Conservation (phyloP, 202 grass and related monocot genomes). For the Hordeum pubiflorum region DNA sequence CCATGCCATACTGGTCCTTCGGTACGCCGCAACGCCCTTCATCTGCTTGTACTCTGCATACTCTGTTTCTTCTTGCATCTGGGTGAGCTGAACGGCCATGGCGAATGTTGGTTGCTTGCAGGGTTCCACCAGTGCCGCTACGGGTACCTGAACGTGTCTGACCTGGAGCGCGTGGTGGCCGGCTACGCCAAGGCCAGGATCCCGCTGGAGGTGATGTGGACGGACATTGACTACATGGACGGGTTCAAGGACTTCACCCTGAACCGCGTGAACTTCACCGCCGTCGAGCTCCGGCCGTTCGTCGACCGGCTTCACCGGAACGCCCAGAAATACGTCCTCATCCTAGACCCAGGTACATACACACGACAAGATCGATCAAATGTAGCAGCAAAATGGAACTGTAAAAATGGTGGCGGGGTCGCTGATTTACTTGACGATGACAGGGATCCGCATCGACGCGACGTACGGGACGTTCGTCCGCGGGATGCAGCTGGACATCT, state of each 20-base stretch:
- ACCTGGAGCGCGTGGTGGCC: conserved; percentile 57
- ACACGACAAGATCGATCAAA: background rate
- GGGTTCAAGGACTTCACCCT: conserved; percentile 75
- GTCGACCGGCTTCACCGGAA: conserved; percentile 57
- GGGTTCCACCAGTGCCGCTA: conserved; percentile 79
- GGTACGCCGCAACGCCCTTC: conserved; percentile 5
- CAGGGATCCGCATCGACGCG: conserved; percentile 57
- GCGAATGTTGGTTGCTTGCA: background rate
- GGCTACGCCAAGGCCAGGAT: conserved; percentile 64
- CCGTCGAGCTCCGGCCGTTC: conserved; percentile 36
- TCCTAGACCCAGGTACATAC: conserved; percentile 52
- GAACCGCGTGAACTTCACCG: conserved; percentile 56
- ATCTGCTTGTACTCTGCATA: background rate
- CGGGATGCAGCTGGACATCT: conserved; percentile 50
- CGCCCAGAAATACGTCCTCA: conserved; percentile 77
- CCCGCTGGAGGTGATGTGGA: conserved; percentile 91
- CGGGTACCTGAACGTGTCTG: conserved; percentile 56
- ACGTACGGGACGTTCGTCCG: conserved; percentile 55
- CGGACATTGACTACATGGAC: conserved; percentile 93
- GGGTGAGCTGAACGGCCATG: background rate
- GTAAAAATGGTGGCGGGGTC: background rate
- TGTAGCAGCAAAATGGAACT: background rate
- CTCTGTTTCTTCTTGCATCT: background rate
- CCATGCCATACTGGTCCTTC: conserved; percentile 90
- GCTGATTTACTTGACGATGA: background rate